Base-by-base conservation (phyloP, 1,139 yeast species). In the Candida tetrigidarum region DNA sequence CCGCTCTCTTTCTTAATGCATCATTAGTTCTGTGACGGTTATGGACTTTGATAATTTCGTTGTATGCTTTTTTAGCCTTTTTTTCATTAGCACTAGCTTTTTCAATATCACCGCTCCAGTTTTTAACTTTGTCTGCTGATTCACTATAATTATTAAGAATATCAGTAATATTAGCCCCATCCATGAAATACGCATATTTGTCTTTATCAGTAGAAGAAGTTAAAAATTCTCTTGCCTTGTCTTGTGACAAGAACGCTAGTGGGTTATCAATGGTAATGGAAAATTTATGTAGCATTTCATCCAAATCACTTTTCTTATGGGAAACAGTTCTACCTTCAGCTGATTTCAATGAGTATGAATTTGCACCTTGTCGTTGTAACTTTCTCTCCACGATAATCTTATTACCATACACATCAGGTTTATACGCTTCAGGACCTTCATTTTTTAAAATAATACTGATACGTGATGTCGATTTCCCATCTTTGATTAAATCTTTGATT, bases 191-290 rank as follows among this genome's bases (percentile, higher is more conserved):
- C 19, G 74, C 75, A 62, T 83, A 92, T 62, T 91, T 89, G 41
- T 80, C 83, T 37, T 74, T 74, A 47, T 88, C 87, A 2, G 87
- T 76, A 3, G 93, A 81, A 22, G 83, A 81, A 0, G 96, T 86
- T 46, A 95, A 69, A 59, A 95, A 93, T 19, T 93, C 88, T 53
- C 97, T 78, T 1, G 99, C 99, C 49, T 86, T 88, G 56, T 95
- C 98, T 62, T 95, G 99, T 0, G 96, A 89, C 42, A 95, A 71
- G 56, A 95, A 88, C 2, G 96, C 90, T 78, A 95, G 81, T 6
- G 98, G 98, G 57, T 95, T 95, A 55, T 86, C 95, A 16, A 93
- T 85, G 2, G 91, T 83, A 39, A 93, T 84, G 37, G 86, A 83
- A 59, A 86, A 90, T 50, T 76, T 79, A 51, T 80, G 82, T 35